These are phyloP conservation scores for Cerioporus squamosus DNA, from an alignment of 1,284 basidiomycete species.

Conservation along the genomic window DNA sequence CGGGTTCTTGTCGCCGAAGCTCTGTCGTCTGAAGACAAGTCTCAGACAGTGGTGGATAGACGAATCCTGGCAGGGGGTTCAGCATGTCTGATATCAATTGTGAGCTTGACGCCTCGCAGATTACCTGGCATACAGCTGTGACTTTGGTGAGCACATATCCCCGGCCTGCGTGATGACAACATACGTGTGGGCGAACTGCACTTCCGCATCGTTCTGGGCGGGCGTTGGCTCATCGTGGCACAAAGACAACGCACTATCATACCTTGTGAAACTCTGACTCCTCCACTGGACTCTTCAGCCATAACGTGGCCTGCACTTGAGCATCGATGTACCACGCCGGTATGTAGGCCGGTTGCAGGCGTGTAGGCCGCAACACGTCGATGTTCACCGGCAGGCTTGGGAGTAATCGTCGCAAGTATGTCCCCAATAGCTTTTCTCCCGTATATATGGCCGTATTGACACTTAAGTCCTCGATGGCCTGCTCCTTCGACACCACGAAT, in stretches of 20 bases:
- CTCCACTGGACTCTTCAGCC: slow-evolving; percentile 20
- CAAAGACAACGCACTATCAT: not conserved
- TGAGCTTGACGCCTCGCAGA: not conserved
- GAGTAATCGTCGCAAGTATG: slow-evolving; percentile 33
- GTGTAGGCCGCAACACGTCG: slow-evolving; percentile 34
- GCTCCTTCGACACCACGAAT: slow-evolving; percentile 39
- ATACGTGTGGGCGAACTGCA: slow-evolving; percentile 9
- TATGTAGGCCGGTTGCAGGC: slow-evolving; percentile 54
- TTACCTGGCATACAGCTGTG: slow-evolving; percentile 31
- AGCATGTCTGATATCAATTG: not conserved
- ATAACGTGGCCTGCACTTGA: slow-evolving; percentile 44
- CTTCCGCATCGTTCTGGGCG: slow-evolving; percentile 6
- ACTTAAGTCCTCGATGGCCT: slow-evolving; percentile 36
- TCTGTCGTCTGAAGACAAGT: slow-evolving; percentile 30
- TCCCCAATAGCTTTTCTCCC: slow-evolving; percentile 15
- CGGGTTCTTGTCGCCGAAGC: slow-evolving; percentile 21
- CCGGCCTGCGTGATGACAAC: not conserved
- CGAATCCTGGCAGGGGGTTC: slow-evolving; percentile 26
- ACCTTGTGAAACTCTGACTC: slow-evolving; percentile 14
- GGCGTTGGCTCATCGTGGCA: not conserved
- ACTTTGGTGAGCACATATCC: not conserved
- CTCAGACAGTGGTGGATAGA: slow-evolving; percentile 35
- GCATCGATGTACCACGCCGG: slow-evolving; percentile 66
- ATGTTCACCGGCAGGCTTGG: slow-evolving; percentile 31
- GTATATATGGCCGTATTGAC: slow-evolving; percentile 23